Base-by-base conservation (phyloP, 768 basidiomycete species). In the Boletellus ananas region DNA sequence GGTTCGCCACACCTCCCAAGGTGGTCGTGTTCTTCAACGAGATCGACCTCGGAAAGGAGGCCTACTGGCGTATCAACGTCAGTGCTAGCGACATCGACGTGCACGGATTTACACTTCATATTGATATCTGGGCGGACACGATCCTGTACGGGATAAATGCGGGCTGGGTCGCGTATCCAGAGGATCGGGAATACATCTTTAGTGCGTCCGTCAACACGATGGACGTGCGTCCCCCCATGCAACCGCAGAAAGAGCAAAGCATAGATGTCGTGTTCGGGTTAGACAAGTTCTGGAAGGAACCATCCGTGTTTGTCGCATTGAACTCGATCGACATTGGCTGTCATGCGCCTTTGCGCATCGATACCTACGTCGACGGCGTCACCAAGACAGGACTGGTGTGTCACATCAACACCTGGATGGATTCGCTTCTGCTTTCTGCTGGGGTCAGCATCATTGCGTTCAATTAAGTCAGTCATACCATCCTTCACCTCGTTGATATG, bases 151-250 rank as follows among this genome's bases (percentile, higher is more conserved):
- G 4, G 2, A 55, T 37, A 1, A 14, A 21, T 12, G 56, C 51
- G 6, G 45, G 52, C 11, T 58, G 59, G 59, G 47, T 61, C n/a
- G 59, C 60, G 11, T 55, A 58, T 37, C 59, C 59, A 20, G 50
- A 52, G 16, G 59, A 60, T 25, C 56, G 59, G 25, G 25, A 46
- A n/a, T 48, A 53, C 17, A 58, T 58, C n/a, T 61, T 51, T 20
- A 50, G 52, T 33, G 50, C 45, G 2, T 50, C 59, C 3, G 16
- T 61, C 47, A 40, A 42, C 11, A 61, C 59, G 20, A 6, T 34
- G 44, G 52, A 36, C 10, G 1, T 41, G 10, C 48, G 52, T n/a
- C 20, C 34, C 6, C 14, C 25, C 17, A 36, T 17, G 18, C 18
- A 46, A n/a, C 52, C 56, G 3, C 56, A 45, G 39, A 40, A 10